Conservation (phyloP, 2,329 filamentous ascomycete species). For the Penicillium palitans region DNA sequence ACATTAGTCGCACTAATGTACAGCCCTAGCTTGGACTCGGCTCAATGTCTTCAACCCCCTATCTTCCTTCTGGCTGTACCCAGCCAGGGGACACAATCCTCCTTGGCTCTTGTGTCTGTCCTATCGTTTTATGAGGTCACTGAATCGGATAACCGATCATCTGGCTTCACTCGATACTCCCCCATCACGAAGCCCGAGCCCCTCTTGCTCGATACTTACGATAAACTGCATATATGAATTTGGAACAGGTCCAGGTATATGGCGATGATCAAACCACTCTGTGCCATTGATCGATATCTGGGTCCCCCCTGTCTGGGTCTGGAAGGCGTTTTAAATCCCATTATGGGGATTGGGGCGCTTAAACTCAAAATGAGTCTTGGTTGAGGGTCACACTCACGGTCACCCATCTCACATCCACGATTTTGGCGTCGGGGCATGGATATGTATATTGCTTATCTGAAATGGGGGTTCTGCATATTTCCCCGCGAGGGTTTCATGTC, state of each 20-base stretch:
- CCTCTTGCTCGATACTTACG: slow-evolving; percentile 7
- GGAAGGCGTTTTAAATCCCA: slow-evolving; percentile 6
- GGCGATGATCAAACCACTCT: not conserved
- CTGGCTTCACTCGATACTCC: slow-evolving; percentile 3
- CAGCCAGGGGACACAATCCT: slow-evolving; percentile 11
- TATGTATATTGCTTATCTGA: slow-evolving; percentile 11
- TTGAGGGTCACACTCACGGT: not conserved
- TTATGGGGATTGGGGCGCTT: slow-evolving; percentile 1
- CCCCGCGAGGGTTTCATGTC: slow-evolving; percentile 3
- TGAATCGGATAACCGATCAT: not conserved
- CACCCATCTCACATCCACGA: not conserved
- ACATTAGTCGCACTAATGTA: not conserved
- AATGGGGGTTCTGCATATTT: slow-evolving; percentile 1
- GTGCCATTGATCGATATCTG: slow-evolving; percentile 2
- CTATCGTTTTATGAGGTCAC: slow-evolving; percentile 10
- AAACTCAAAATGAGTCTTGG: not conserved
- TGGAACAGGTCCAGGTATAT: slow-evolving; percentile 4
- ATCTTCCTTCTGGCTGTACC: not conserved
- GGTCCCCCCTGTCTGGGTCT: not conserved
- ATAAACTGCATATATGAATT: slow-evolving; percentile 11
- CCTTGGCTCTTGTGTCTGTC: slow-evolving; percentile 13
- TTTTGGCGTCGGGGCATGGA: slow-evolving; percentile 9
- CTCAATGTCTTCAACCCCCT: not conserved
- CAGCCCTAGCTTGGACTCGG: not conserved
- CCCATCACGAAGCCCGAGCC: slow-evolving; percentile 7